phyloP scores from a whole-genome alignment of 192 early-diverging fungal species.

The Podochytrium sp. region DNA sequence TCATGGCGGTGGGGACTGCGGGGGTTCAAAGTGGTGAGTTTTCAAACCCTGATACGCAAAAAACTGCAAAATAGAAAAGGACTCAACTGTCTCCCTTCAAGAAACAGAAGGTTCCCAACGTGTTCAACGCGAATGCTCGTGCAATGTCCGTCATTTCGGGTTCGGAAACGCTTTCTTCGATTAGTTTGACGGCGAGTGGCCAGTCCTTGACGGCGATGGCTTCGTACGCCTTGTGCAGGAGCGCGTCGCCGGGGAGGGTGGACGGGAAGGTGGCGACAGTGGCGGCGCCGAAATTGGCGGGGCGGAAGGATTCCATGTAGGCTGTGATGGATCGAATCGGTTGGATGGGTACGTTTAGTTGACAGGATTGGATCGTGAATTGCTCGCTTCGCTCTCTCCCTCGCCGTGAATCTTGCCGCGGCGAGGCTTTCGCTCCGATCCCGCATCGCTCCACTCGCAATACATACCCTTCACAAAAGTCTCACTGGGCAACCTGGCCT shows the following conservation, averaged over 20 bases:
- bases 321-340: too few relatives aligned
- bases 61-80: neutral
- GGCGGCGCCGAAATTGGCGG: constrained; percentile 42
- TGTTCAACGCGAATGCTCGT: constrained; percentile 76
- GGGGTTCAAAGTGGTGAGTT: neutral
- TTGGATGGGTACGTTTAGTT: too few relatives aligned
- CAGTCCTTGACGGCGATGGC: constrained; percentile 54
- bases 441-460: too few relatives aligned
- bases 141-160: constrained; percentile 31
- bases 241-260: constrained; percentile 33
- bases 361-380: too few relatives aligned
- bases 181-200: constrained; percentile 27
- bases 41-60: constrained; percentile 1
- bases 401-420: too few relatives aligned
- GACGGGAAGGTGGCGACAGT: constrained; percentile 24
- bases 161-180: neutral
- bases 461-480: constrained; percentile 70
- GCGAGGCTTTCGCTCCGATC: too few relatives aligned
- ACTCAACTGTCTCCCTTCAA: constrained; percentile 72
- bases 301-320: constrained; percentile 92
- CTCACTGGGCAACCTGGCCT: constrained; percentile 78
- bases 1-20: constrained; percentile 66
- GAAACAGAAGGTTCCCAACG: constrained; percentile 88
- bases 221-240: constrained; percentile 63
- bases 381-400: too few relatives aligned